Conservation (phyloP, 306 rosid genomes). For the Pyrus bretschneideri region DNA sequence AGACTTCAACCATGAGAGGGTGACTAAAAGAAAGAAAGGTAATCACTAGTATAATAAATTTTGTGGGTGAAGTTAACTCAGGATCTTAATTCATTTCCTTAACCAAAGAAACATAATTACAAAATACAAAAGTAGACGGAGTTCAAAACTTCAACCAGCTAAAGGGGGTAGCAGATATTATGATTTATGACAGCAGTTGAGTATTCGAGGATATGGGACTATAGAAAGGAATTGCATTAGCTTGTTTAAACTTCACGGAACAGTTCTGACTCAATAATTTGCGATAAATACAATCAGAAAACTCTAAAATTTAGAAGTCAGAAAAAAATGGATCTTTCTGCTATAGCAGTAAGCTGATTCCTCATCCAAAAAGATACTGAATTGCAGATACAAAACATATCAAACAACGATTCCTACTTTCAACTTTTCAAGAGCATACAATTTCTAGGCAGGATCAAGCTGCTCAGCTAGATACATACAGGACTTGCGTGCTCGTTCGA, state of each 20-base stretch:
- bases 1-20: neutral
- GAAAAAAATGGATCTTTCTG: neutral
- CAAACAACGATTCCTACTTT: neutral
- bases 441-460: neutral
- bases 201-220: too few relatives aligned
- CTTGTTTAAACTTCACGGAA: neutral
- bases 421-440: neutral
- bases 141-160: neutral
- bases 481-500: neutral
- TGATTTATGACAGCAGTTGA: too few relatives aligned
- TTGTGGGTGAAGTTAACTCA: neutral
- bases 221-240: too few relatives aligned
- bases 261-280: neutral
- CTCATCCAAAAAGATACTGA: neutral
- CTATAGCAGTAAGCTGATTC: neutral
- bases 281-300: neutral
- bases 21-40: neutral
- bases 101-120: neutral
- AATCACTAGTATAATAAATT: neutral
- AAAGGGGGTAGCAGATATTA: neutral
- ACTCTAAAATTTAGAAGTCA: neutral
- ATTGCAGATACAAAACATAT: neutral
- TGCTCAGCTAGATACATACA: neutral
- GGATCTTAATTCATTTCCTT: neutral
- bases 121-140: neutral